Percentiles rank a stretch among this genome's conserved stretches.
Conservation (phyloP, 352 stramenopile species). For the Pythium brassicae region DNA sequence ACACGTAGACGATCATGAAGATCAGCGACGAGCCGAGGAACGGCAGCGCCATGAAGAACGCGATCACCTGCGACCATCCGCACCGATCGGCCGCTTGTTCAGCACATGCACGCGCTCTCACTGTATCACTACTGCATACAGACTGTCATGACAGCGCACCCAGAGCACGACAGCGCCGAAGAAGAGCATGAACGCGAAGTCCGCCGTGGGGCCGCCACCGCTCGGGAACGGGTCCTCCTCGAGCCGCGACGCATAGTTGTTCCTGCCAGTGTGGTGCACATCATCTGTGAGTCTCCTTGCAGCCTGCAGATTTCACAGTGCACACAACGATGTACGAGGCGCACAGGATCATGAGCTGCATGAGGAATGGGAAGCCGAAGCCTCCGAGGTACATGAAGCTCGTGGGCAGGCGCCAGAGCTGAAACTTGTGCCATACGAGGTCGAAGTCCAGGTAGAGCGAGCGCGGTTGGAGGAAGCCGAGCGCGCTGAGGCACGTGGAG, state of each 20-base stretch:
- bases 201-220: slow-evolving; percentile 71
- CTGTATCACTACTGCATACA: neutral
- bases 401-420: slow-evolving; percentile 86
- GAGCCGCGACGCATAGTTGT: slow-evolving; percentile 79
- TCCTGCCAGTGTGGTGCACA: slow-evolving; percentile 24
- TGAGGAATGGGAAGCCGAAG: slow-evolving; percentile 88
- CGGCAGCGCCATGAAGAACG: slow-evolving; percentile 77
- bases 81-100: neutral
- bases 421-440: slow-evolving; percentile 82
- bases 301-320: neutral
- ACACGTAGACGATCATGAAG: slow-evolving; percentile 91
- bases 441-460: slow-evolving; percentile 86
- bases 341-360: slow-evolving; percentile 89
- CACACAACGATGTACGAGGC: slow-evolving; percentile 6
- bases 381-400: slow-evolving; percentile 87
- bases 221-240: slow-evolving; percentile 84
- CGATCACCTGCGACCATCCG: slow-evolving; percentile 50
- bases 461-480: slow-evolving; percentile 77
- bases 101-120: neutral
- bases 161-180: slow-evolving; percentile 73
- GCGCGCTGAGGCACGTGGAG: slow-evolving; percentile 69
- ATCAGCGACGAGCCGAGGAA: slow-evolving; percentile 85
- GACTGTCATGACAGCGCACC: too few species aligned
- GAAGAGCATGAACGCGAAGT: slow-evolving; percentile 90
- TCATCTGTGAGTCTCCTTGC: neutral